Percentiles rank a stretch among this genome's conserved stretches.
phyloP scores from a whole-genome alignment of 1,284 basidiomycete genomes.

The Ustilago bromivora region DNA sequence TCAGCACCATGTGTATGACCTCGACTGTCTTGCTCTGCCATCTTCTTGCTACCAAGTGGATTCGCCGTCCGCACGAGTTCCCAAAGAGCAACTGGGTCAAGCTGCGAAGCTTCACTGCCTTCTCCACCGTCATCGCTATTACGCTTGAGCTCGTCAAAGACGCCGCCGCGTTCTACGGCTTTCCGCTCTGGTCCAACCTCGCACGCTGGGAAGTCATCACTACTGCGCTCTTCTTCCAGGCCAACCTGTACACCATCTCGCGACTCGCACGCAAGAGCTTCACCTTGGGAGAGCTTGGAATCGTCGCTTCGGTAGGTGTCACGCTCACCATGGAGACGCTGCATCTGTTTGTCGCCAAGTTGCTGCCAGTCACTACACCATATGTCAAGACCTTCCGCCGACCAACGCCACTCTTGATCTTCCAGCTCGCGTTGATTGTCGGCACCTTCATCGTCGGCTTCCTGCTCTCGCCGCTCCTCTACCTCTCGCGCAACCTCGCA shows the following conservation, averaged over 20 bases:
- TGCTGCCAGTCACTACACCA: slow-evolving; percentile 74
- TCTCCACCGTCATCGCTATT: slow-evolving; percentile 64
- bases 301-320: slow-evolving; percentile 88
- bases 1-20: slow-evolving; percentile 56
- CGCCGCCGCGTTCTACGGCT: slow-evolving; percentile 53
- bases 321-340: slow-evolving; percentile 82
- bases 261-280: slow-evolving; percentile 91
- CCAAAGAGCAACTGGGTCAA: slow-evolving; percentile 66
- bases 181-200: slow-evolving; percentile 63
- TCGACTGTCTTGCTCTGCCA: slow-evolving; percentile 51
- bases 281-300: slow-evolving; percentile 90
- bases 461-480: slow-evolving; percentile 91
- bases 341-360: slow-evolving; percentile 59
- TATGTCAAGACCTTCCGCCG: slow-evolving; percentile 92
- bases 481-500: slow-evolving; percentile 90
- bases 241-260: slow-evolving; percentile 87
- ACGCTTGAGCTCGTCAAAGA: slow-evolving; percentile 65
- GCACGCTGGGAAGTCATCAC: slow-evolving; percentile 76
- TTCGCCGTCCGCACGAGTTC: slow-evolving; percentile 51
- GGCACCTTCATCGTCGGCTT: slow-evolving; percentile 92
- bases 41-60: slow-evolving; percentile 56
- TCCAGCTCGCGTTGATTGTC: slow-evolving; percentile 91
- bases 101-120: slow-evolving; percentile 69
- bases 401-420: slow-evolving; percentile 89
- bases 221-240: slow-evolving; percentile 87